These are phyloP conservation scores for Schoenoplectus tabernaemontani DNA, from an alignment of 202 grass and related monocot species.

Conservation along the genomic window DNA sequence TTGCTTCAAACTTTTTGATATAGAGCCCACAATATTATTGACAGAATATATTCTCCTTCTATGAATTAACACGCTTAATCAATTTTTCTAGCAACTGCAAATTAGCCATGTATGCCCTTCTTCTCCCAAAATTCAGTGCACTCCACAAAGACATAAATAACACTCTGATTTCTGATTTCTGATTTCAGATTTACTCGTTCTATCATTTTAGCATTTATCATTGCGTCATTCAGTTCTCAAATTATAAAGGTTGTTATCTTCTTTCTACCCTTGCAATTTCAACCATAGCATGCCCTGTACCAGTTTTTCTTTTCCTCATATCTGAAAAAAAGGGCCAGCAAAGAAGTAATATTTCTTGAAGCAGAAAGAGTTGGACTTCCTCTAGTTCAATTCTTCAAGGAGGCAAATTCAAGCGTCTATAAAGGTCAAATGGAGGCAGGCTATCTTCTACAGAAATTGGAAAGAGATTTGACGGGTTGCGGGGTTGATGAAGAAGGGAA, in stretches of 20 bases:
- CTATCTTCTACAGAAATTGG: conserved; percentile 31
- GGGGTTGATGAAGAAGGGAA: conserved; percentile 36
- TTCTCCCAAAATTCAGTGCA: not conserved
- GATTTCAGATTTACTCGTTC: not conserved
- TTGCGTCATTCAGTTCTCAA: conserved; percentile 4
- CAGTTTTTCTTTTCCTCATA: conserved; percentile 31
- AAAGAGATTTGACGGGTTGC: not conserved
- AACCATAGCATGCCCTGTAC: conserved; percentile 41
- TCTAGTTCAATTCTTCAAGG: conserved; percentile 48
- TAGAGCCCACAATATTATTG: conserved; percentile 21
- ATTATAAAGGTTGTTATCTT: conserved; percentile 37
- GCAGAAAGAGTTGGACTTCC: conserved; percentile 30
- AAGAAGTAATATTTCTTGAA: conserved; percentile 39
- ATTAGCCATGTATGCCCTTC: conserved; percentile 22
- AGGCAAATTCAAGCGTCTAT: conserved; percentile 47
- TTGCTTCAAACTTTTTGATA: conserved; percentile 2
- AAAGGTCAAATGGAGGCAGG: conserved; percentile 8
- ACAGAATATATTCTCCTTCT: conserved; percentile 40
- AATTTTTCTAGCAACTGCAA: conserved; percentile 7
- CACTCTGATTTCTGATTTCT: not conserved
- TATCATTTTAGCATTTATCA: not conserved
- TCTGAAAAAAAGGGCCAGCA: conserved; percentile 24
- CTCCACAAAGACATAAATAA: not conserved
- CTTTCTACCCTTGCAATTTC: conserved; percentile 53
- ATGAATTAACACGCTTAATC: not conserved